These are phyloP conservation scores for Russula emetica DNA, from an alignment of 768 basidiomycete species.

Conservation along the genomic window DNA sequence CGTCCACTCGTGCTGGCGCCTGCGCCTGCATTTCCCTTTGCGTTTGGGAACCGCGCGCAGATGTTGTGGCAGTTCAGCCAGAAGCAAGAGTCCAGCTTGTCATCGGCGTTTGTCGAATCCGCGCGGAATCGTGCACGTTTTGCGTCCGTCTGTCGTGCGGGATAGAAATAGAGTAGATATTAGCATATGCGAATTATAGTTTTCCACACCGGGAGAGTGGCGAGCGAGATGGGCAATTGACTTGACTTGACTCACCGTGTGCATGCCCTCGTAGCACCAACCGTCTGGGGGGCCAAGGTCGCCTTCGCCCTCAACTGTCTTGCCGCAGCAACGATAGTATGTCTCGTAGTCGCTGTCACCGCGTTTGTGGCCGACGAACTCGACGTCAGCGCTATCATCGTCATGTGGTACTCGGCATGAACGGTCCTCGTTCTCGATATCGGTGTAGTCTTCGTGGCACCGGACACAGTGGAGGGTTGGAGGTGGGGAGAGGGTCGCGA, in stretches of 20 bases:
- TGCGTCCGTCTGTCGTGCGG: conserved; percentile 50
- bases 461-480: conserved; percentile 69
- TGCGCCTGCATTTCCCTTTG: neutral
- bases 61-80: conserved; percentile 51
- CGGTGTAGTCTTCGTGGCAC: conserved; percentile 67
- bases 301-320: conserved; percentile 68
- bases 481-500: conserved; percentile 58
- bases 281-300: conserved; percentile 82
- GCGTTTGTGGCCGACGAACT: conserved; percentile 45
- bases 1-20: conserved; percentile 28
- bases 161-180: neutral
- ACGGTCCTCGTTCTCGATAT: conserved; percentile 68
- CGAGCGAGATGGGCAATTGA: neutral
- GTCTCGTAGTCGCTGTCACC: conserved; percentile 44
- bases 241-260: conserved; percentile 50
- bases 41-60: conserved; percentile 29
- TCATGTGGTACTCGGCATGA: conserved; percentile 71
- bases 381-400: conserved; percentile 75
- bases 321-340: conserved; percentile 69
- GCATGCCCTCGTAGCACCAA: conserved; percentile 82
- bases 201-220: neutral
- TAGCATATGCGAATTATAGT: neutral
- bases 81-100: conserved; percentile 63
- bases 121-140: conserved; percentile 77
- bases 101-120: conserved; percentile 62